Evolutionary conservation across 495 filamentous ascomycete genomes (phyloP).

Genomic region (Penicillium angulare): DNA sequence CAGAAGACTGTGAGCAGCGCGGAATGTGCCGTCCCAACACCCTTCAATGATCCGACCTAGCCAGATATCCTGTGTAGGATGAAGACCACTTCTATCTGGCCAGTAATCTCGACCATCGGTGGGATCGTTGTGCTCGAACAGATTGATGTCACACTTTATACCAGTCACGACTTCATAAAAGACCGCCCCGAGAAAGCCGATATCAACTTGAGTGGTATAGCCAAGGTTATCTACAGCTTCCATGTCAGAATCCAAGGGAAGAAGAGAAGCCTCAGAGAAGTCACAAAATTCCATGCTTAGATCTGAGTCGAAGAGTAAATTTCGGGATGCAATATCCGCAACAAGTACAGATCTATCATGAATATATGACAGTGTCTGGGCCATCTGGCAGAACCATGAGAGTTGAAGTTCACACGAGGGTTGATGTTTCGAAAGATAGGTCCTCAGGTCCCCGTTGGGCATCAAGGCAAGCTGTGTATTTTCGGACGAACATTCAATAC

Average conservation of each 20-base stretch:
- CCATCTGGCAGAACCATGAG: constrained; percentile 24
- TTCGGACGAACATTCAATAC: constrained; percentile 14
- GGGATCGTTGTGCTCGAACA: constrained; percentile 23
- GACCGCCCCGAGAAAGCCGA: constrained; percentile 21
- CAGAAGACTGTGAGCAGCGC: too few species aligned
- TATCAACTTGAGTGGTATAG: constrained; percentile 21
- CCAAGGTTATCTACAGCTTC: constrained; percentile 15
- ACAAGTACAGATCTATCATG: constrained; percentile 8
- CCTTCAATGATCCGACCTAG: constrained; percentile 29
- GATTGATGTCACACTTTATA: constrained; percentile 24
- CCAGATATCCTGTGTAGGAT: constrained; percentile 23
- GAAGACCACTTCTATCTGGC: constrained; percentile 16
- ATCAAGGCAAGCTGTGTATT: constrained; percentile 25
- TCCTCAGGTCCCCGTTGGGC: constrained; percentile 26
- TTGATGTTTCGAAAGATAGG: constrained; percentile 16
- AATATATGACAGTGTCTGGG: constrained; percentile 9
- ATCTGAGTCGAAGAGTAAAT: constrained; percentile 25
- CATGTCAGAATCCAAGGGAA: constrained; percentile 20
- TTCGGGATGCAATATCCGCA: constrained; percentile 26
- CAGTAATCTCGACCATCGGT: constrained; percentile 19
- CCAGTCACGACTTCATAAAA: constrained; percentile 29
- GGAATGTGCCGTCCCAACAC: constrained; percentile 22
- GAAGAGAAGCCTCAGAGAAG: constrained; percentile 19
- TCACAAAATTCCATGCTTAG: constrained; percentile 25
- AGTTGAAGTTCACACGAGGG: constrained; percentile 22